A percentile compares a stretch with the other conserved stretches of the same genome.
These are phyloP conservation scores for Rhodotorula sp. DNA, from an alignment of 1,284 basidiomycete genomes.

Conservation along the genomic window DNA sequence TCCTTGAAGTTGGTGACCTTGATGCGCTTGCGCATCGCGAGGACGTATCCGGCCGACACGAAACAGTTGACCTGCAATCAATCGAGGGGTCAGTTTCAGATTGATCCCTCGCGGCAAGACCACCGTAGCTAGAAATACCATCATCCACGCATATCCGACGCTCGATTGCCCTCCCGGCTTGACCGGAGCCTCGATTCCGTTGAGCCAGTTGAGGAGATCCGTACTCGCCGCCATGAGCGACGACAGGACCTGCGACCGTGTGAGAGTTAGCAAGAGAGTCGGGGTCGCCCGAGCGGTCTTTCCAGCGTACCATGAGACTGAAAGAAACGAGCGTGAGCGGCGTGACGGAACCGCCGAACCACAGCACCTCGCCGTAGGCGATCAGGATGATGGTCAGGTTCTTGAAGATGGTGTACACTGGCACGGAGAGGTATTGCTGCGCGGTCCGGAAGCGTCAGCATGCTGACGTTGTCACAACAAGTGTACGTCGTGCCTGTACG, in stretches of 20 bases:
- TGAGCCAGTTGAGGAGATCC: constrained; percentile 63
- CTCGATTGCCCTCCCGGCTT: constrained; percentile 45
- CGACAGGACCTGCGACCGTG: constrained; percentile 68
- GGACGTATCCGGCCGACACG: constrained; percentile 85
- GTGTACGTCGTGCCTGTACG: constrained; percentile 21
- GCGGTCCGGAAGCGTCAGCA: background rate
- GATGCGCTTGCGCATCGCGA: constrained; percentile 96
- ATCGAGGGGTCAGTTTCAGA: background rate
- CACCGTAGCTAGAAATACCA: constrained; percentile 31
- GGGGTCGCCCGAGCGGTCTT: background rate
- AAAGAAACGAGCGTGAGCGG: constrained; percentile 85
- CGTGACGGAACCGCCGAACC: constrained; percentile 93
- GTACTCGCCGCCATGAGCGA: constrained; percentile 95
- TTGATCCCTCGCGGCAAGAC: background rate
- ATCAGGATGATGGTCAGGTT: constrained; percentile 98
- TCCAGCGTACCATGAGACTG: constrained; percentile 65
- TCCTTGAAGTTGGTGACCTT: constrained; percentile 91
- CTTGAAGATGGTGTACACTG: constrained; percentile 91
- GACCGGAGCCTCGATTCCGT: constrained; percentile 39
- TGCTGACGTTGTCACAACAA: background rate
- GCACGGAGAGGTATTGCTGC: constrained; percentile 89
- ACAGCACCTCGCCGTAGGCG: constrained; percentile 95
- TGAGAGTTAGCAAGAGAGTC: background rate
- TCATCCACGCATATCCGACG: constrained; percentile 44
- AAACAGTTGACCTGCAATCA: constrained; percentile 71